These are phyloP conservation scores for Moelleriella libera DNA, from an alignment of 2,329 filamentous ascomycete genomes.

Conservation along the genomic window DNA sequence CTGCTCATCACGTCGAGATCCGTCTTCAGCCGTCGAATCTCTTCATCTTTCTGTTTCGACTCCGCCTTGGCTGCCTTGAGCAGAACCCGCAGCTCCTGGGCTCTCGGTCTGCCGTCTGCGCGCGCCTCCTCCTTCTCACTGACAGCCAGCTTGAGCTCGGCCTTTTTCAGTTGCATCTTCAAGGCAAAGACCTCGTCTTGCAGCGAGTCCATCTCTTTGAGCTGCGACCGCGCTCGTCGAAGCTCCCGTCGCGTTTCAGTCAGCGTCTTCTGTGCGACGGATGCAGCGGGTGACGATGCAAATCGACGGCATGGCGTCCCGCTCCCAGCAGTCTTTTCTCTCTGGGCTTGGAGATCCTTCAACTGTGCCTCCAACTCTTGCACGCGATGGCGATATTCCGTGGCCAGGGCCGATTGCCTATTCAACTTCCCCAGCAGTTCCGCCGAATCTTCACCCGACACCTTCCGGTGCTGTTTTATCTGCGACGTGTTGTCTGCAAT, in stretches of 20 bases:
- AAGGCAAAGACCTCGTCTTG: conserved; percentile 38
- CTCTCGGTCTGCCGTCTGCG: conserved; percentile 18
- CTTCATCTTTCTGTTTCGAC: conserved; percentile 30
- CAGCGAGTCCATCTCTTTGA: conserved; percentile 35
- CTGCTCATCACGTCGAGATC: conserved; percentile 41
- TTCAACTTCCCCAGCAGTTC: conserved; percentile 38
- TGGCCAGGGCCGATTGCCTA: conserved; percentile 41
- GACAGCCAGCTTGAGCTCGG: conserved; percentile 16
- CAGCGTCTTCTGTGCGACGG: conserved; percentile 34
- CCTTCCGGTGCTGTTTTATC: conserved; percentile 22
- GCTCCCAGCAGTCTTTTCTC: conserved; percentile 17
- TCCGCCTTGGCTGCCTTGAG: conserved; percentile 30
- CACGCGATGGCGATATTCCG: conserved; percentile 44
- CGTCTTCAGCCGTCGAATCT: conserved; percentile 31
- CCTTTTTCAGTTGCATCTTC: conserved; percentile 32
- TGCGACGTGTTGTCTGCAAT: conserved; percentile 46
- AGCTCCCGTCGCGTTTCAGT: conserved; percentile 40
- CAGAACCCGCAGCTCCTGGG: conserved; percentile 25
- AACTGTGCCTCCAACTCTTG: conserved; percentile 41
- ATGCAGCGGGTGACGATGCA: conserved; percentile 23
- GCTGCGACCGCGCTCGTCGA: conserved; percentile 36
- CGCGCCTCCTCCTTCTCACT: conserved; percentile 20
- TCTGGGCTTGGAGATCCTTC: conserved; percentile 23
- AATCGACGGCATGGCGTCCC: conserved; percentile 20
- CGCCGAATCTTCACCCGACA: conserved; percentile 28